Percentiles rank a stretch among this genome's conserved stretches.
Evolutionary conservation across 208 protist species (phyloP).

Genomic region (Kentomonas sorsogonicus): DNA sequence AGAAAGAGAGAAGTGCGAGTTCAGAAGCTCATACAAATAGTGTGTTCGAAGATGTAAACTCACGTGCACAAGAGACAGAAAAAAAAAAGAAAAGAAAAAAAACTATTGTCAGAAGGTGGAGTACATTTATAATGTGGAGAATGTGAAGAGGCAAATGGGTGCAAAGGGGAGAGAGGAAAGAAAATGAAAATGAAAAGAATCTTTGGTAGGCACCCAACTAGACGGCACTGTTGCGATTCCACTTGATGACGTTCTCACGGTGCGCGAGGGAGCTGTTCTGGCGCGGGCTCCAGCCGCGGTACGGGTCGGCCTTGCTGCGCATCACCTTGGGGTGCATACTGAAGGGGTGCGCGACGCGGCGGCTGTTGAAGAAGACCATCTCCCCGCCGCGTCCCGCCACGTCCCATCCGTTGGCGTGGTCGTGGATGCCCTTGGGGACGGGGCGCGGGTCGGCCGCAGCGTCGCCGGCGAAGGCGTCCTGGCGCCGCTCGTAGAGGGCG

Average conservation of each 20-base stretch:
- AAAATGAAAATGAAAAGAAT: not conserved
- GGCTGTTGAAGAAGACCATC: constrained; percentile 78
- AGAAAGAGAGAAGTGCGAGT: constrained; percentile 8
- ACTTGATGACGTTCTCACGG: constrained; percentile 81
- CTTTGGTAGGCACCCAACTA: constrained; percentile 18
- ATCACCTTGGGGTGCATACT: constrained; percentile 84
- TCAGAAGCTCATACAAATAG: too few species aligned
- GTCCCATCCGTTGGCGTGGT: constrained; percentile 79
- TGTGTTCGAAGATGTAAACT: constrained; percentile 1
- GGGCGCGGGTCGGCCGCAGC: constrained; percentile 69
- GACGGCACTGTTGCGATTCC: constrained; percentile 76
- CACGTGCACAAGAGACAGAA: not conserved
- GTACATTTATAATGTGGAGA: constrained; percentile 2
- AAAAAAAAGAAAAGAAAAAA: constrained; percentile 2
- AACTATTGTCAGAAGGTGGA: not conserved
- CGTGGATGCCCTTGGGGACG: constrained; percentile 73
- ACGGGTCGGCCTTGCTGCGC: constrained; percentile 65
- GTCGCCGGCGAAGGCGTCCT: constrained; percentile 25
- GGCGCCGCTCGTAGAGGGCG: constrained; percentile 17
- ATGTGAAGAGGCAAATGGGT: not conserved
- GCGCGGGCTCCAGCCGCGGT: constrained; percentile 67
- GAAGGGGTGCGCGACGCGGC: constrained; percentile 50
- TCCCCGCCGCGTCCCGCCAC: constrained; percentile 78
- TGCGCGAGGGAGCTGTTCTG: constrained; percentile 80
- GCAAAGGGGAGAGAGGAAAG: not conserved